Evolutionary conservation across 2,329 filamentous ascomycete species (phyloP).

Genomic region (Dothiorella sarmentorum): DNA sequence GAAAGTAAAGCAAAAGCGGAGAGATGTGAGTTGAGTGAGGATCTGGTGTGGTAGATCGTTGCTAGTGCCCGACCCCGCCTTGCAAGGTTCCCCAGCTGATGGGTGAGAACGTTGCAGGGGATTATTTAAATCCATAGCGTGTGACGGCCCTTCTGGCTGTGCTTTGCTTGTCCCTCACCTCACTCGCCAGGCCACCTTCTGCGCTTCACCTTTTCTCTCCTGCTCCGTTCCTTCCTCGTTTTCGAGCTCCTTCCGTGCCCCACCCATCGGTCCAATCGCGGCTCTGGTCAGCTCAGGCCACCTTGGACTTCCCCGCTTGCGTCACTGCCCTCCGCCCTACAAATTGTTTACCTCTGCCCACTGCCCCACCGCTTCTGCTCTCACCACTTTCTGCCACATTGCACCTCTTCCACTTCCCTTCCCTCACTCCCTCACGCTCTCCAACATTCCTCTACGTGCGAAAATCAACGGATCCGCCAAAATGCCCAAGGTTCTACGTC

Average conservation of each 20-base stretch:
- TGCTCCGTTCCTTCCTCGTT: slow-evolving; percentile 4
- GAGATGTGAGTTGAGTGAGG: not conserved
- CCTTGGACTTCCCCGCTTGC: slow-evolving; percentile 8
- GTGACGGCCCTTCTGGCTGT: not conserved
- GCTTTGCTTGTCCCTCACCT: not conserved
- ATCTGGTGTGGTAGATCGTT: not conserved
- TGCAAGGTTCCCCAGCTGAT: not conserved
- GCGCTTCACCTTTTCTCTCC: not conserved
- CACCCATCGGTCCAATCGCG: slow-evolving; percentile 3
- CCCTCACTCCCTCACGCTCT: not conserved
- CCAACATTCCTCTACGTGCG: slow-evolving; percentile 14
- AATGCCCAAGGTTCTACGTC: slow-evolving; percentile 1
- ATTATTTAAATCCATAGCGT: not conserved
- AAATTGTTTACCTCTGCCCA: slow-evolving; percentile 12
- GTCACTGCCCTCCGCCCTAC: slow-evolving; percentile 1
- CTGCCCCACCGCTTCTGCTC: not conserved
- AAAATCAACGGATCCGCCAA: slow-evolving; percentile 6
- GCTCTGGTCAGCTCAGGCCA: slow-evolving; percentile 9
- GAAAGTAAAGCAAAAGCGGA: not conserved
- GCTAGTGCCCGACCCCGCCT: slow-evolving; percentile 7
- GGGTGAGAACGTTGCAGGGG: not conserved
- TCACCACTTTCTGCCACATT: not conserved
- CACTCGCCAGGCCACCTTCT: not conserved
- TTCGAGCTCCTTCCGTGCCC: slow-evolving; percentile 5
- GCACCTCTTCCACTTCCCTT: not conserved